These are phyloP conservation scores for Rutidosis leptorrhynchoides DNA, from an alignment of 129 eudicot genomes.

Conservation along the genomic window DNA sequence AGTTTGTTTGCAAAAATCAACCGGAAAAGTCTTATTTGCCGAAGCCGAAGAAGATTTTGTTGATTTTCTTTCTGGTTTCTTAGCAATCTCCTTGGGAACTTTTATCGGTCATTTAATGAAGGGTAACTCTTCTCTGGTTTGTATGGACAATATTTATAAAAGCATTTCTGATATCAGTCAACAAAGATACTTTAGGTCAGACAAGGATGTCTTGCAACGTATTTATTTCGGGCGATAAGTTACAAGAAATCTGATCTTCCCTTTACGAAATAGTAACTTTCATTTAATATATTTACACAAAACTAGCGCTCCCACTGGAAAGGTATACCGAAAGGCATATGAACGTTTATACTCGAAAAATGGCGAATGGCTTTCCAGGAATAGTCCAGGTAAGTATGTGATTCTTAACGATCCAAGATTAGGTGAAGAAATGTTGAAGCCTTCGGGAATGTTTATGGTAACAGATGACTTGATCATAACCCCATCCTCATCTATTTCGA, in stretches of 20 bases:
- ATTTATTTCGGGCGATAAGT: not conserved
- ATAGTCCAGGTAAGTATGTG: not conserved
- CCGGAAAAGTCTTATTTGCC: conserved; percentile 26
- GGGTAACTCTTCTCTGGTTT: not conserved
- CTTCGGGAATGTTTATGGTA: conserved; percentile 18
- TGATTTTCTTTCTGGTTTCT: conserved; percentile 34
- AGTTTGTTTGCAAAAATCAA: conserved; percentile 31
- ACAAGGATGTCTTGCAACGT: not conserved
- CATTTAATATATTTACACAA: no score
- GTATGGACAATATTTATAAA: conserved; percentile 25
- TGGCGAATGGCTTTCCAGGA: no score
- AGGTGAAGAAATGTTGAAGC: not conserved
- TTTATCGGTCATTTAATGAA: conserved; percentile 13
- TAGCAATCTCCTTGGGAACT: conserved; percentile 28
- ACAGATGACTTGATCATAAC: conserved; percentile 31
- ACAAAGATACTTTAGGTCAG: not conserved
- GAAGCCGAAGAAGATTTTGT: conserved; percentile 36
- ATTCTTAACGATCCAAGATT: not conserved
- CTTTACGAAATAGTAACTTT: no score
- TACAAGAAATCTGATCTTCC: not conserved
- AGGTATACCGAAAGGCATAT: no score
- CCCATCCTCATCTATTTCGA: conserved; percentile 4
- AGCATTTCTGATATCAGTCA: conserved; percentile 13
- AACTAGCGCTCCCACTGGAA: no score
- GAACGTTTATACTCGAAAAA: no score